These are phyloP conservation scores for Cymbidium sinense DNA, from an alignment of 106 monocot genomes.

Conservation along the genomic window DNA sequence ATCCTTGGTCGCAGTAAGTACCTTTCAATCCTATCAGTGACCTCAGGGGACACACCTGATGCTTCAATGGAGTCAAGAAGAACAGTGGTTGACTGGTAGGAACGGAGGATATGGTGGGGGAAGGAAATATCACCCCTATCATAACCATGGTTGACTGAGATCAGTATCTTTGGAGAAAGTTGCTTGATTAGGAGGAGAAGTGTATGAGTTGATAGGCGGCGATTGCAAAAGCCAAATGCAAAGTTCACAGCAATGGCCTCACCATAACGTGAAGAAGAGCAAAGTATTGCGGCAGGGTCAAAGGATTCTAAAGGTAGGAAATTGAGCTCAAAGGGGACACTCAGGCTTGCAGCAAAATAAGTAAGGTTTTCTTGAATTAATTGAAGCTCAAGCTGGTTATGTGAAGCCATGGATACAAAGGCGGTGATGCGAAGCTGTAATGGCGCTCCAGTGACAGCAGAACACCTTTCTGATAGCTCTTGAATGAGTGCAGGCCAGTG, in stretches of 20 bases:
- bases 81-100: constrained; percentile 43
- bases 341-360: constrained; percentile 61
- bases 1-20: constrained; percentile 72
- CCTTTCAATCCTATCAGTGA: constrained; percentile 57
- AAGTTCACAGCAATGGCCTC: constrained; percentile 80
- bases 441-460: constrained; percentile 7
- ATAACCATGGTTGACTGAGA: constrained; percentile 61
- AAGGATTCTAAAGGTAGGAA: constrained; percentile 54
- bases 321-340: constrained; percentile 72
- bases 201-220: constrained; percentile 17
- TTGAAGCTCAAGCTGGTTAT: constrained; percentile 67
- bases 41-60: constrained; percentile 42
- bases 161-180: constrained; percentile 63
- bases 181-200: constrained; percentile 68
- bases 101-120: constrained; percentile 55
- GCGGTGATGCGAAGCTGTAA: constrained; percentile 65
- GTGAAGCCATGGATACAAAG: constrained; percentile 41
- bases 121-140: constrained; percentile 67
- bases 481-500: constrained; percentile 92
- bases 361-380: constrained; percentile 67
- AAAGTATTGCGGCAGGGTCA: constrained; percentile 34
- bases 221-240: constrained; percentile 28
- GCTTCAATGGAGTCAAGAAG: constrained; percentile 91
- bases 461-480: constrained; percentile 64
- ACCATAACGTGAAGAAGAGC: constrained; percentile 5